Conservation (phyloP, 441 rosid genomes). For the Eruca vesicaria region DNA sequence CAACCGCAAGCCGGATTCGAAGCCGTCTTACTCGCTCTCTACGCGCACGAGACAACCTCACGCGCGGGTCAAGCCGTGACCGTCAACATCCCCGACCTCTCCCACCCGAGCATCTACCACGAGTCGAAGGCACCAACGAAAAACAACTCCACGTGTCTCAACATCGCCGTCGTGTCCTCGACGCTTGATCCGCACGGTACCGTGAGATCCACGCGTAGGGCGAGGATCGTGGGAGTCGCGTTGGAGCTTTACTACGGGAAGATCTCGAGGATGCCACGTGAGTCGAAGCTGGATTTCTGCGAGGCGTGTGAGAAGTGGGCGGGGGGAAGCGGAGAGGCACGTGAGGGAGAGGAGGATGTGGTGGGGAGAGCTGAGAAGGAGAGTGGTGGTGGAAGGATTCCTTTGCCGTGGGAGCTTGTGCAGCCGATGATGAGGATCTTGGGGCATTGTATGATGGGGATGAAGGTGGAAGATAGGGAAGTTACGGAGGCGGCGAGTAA, state of each 20-base stretch:
- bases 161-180: constrained; percentile 69
- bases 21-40: constrained; percentile 75
- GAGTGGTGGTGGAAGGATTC: constrained; percentile 45
- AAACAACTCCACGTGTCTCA: constrained; percentile 50
- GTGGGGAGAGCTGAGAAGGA: constrained; percentile 19
- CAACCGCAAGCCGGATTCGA: constrained; percentile 86
- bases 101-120: constrained; percentile 74
- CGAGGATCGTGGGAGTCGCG: constrained; percentile 72
- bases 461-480: constrained; percentile 31
- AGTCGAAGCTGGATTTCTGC: constrained; percentile 73
- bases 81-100: constrained; percentile 66
- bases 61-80: constrained; percentile 64
- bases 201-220: constrained; percentile 65
- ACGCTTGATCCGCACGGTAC: constrained; percentile 81
- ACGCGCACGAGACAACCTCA: constrained; percentile 66
- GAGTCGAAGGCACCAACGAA: constrained; percentile 43
- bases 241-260: constrained; percentile 64
- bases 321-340: constrained; percentile 42
- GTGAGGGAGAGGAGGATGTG: constrained; percentile 5
- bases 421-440: constrained; percentile 75
- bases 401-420: constrained; percentile 75
- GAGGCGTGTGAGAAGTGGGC: constrained; percentile 68
- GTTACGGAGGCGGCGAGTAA: constrained; percentile 41
- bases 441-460: constrained; percentile 70
- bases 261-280: constrained; percentile 50